These are phyloP conservation scores for Arabis alpina DNA, from an alignment of 345 rosid genomes.

Conservation along the genomic window DNA sequence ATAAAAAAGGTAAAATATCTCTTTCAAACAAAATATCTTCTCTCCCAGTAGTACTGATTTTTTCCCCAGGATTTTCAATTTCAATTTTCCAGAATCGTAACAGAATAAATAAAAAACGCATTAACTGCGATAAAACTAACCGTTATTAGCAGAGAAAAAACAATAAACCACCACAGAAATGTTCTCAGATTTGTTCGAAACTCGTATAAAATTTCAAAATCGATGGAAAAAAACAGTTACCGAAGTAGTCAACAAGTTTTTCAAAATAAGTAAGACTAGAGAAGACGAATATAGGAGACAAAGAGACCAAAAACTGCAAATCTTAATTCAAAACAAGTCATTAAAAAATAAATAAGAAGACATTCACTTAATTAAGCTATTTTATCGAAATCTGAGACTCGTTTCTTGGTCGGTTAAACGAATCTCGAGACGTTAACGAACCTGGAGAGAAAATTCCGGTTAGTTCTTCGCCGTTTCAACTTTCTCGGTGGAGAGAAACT, in stretches of 20 bases:
- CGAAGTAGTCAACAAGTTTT: slow-evolving; percentile 35
- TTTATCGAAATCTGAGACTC: slow-evolving; percentile 17
- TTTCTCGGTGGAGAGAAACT: slow-evolving; percentile 12
- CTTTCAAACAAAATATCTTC: slow-evolving; percentile 28
- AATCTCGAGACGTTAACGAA: slow-evolving; percentile 12
- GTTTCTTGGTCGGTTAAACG: slow-evolving; percentile 22
- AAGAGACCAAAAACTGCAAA: slow-evolving; percentile 29
- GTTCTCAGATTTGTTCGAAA: slow-evolving; percentile 27
- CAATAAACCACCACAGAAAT: background rate
- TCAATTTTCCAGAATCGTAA: slow-evolving; percentile 5
- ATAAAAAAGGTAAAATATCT: slow-evolving; percentile 19
- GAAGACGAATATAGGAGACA: slow-evolving; percentile 22
- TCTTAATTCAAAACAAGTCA: background rate
- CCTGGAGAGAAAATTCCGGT: slow-evolving; percentile 27
- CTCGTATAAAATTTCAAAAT: too few relatives aligned
- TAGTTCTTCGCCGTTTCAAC: slow-evolving; percentile 20
- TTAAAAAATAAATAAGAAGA: background rate
- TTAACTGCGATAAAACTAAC: slow-evolving; percentile 1
- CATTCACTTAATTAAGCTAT: background rate
- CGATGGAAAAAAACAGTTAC: slow-evolving; percentile 5
- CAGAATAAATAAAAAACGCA: background rate
- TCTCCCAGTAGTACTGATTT: background rate
- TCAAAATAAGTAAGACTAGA: slow-evolving; percentile 36
- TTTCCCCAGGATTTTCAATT: background rate
- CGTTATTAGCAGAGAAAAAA: background rate